These are phyloP conservation scores for Blastosporella zonata DNA, from an alignment of 1,284 basidiomycete genomes.

Conservation along the genomic window DNA sequence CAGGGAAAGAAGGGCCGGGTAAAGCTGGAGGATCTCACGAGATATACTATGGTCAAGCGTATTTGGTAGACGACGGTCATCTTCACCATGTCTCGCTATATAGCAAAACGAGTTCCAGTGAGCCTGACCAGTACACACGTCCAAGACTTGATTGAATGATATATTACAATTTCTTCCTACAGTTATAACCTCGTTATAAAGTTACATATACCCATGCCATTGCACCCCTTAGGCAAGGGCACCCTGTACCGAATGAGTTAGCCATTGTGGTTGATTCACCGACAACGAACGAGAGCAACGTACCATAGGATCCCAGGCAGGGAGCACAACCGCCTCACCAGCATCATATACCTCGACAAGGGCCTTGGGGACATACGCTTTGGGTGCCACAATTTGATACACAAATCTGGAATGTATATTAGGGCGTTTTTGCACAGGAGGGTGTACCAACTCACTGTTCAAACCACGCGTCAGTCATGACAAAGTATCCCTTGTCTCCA, in stretches of 20 bases:
- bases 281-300: constrained; percentile 21
- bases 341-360: constrained; percentile 79
- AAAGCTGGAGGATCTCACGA: constrained; percentile 80
- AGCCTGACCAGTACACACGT: no score
- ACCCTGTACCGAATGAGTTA: constrained; percentile 6
- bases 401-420: constrained; percentile 53
- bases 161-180: no score
- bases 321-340: constrained; percentile 61
- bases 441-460: constrained; percentile 60
- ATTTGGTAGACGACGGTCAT: constrained; percentile 61
- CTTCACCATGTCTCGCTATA: no score
- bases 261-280: not conserved
- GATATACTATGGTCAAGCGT: constrained; percentile 93
- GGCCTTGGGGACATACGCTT: constrained; percentile 73
- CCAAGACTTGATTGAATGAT: no score
- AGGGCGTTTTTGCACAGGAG: not conserved
- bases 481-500: constrained; percentile 87
- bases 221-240: constrained; percentile 15
- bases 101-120: no score
- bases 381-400: constrained; percentile 87
- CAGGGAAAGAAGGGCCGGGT: constrained; percentile 61
- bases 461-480: constrained; percentile 93
- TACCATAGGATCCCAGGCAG: constrained; percentile 92
- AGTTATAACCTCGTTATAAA: no score
- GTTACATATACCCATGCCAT: no score